Conservation (phyloP, 2,329 filamentous ascomycete genomes). For the Pezicula neosporulosa region DNA sequence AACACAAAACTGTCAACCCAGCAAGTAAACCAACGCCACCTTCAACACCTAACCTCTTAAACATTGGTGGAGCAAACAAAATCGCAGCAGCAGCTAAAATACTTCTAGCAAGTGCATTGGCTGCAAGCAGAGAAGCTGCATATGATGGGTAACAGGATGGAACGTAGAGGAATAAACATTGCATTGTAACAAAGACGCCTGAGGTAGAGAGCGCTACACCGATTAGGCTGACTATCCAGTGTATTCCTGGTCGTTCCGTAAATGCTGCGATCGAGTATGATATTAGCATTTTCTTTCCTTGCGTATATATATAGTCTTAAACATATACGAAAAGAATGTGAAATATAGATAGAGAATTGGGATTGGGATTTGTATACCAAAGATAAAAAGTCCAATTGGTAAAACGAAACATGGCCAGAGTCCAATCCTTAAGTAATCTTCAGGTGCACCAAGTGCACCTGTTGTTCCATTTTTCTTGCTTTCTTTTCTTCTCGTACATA, state of each 20-base stretch:
- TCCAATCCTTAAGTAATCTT: no score
- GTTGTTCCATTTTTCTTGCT: no score
- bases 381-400: no score
- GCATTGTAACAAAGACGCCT: conserved; percentile 50
- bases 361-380: no score
- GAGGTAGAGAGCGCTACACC: conserved; percentile 49
- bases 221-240: conserved; percentile 51
- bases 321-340: no score
- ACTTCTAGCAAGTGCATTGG: conserved; percentile 31
- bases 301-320: conserved; percentile 42
- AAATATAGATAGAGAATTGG: no score
- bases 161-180: conserved; percentile 53
- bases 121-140: conserved; percentile 48
- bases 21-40: no score
- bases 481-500: no score
- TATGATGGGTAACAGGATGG: conserved; percentile 50
- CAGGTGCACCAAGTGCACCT: no score
- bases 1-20: no score
- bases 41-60: conserved; percentile 37
- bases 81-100: conserved; percentile 39
- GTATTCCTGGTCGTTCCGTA: conserved; percentile 46
- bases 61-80: conserved; percentile 40
- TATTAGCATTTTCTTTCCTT: conserved; percentile 45
- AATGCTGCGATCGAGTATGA: conserved; percentile 56
- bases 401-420: no score